phyloP scores from a whole-genome alignment of 805 yeast genomes.

The Hanseniaspora jakobsenii region DNA sequence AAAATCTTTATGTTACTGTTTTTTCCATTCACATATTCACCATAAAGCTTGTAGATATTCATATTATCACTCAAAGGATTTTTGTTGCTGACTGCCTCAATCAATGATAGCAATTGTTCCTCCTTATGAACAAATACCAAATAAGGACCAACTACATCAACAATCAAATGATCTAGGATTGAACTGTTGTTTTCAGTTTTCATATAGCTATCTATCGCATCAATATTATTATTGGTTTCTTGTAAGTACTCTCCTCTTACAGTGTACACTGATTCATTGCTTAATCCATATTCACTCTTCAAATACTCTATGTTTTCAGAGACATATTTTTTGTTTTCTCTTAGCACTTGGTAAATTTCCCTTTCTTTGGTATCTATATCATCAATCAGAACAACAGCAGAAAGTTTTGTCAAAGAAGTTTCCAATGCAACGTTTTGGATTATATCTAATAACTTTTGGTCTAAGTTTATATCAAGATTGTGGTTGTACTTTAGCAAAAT shows the following conservation, averaged over 20 bases:
- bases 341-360: conserved; percentile 25
- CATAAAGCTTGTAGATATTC: not conserved
- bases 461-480: not conserved
- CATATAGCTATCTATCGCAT: conserved; percentile 50
- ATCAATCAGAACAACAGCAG: conserved; percentile 38
- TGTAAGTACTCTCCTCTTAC: conserved; percentile 3
- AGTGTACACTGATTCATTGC: conserved; percentile 1
- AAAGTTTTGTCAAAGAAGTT: conserved; percentile 31
- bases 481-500: not conserved
- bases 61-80: not conserved
- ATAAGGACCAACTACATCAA: conserved; percentile 57
- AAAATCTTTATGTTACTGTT: not conserved
- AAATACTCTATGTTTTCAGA: not conserved
- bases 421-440: not conserved
- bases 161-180: conserved; percentile 48
- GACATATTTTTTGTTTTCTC: conserved; percentile 16
- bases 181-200: conserved; percentile 47
- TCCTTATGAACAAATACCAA: conserved; percentile 43
- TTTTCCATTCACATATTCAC: not conserved
- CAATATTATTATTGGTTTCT: conserved; percentile 38
- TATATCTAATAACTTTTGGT: not conserved
- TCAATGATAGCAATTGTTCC: conserved; percentile 28
- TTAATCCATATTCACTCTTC: not conserved
- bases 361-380: conserved; percentile 23
- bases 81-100: conserved; percentile 26